Base-by-base conservation (phyloP, 805 yeast genomes). In the Phaffomyces thermotolerans region DNA sequence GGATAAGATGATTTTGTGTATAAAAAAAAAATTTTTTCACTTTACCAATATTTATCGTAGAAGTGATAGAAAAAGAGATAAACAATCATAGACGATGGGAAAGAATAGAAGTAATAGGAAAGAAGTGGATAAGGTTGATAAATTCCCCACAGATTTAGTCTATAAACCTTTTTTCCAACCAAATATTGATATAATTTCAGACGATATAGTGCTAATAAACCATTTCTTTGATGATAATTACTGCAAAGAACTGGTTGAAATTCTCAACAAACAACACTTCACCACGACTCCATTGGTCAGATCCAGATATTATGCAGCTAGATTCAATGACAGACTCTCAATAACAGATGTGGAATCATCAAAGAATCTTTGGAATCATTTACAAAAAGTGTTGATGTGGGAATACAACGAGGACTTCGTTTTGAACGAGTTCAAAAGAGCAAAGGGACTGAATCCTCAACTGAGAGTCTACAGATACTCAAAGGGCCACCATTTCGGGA, bases 401-500 rank as follows among this genome's bases (percentile, higher is more conserved):
- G 58, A 64, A 8, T 59, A 51, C 12, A 56, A 59, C 36, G 64
- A 63, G 18, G 49, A 48, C 1, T 62, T 53, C 9, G 59, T 64
- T 9, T 66, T 62, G 2, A 41, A 39, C 0, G 65, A 58, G 10
- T 74, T 77, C 51, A 20, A 40, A 0, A 41, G 41, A 10, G 78
- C 78, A 0, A 56, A 57, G 24, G 79, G 80, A 0, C 64, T 79
- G 37, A 78, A 78, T 46, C 76, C 81, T 1, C 77, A 78, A 43
- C 54, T 79, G 13, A 54, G 86, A 33, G 58, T 78, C 6, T 79
- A 79, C 54, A 52, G 84, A 38, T 79, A 79, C 53, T 52, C 55
- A 3, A 64, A 67, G 47, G 83, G 83, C 0, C 84, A 79, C 46
- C 76, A 69, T 53, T 79, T 79, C 51, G 79, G 75, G 4, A 66